These are phyloP conservation scores for Ceratocystis variospora DNA, from an alignment of 2,329 filamentous ascomycete genomes.

Conservation along the genomic window DNA sequence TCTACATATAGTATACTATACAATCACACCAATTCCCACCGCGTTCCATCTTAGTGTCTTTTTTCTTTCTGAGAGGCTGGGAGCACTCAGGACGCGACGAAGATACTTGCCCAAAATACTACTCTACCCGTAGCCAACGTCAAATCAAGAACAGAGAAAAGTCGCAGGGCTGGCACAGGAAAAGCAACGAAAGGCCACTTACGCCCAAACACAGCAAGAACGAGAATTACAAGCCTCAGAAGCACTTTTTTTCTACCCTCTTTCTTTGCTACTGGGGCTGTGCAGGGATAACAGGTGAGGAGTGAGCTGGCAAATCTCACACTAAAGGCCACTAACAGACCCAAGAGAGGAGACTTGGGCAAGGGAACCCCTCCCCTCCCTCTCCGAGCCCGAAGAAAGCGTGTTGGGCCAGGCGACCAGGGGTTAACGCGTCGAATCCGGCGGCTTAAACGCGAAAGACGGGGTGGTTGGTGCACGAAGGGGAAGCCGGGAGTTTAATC, in stretches of 20 bases:
- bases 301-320: not conserved
- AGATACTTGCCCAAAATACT: not conserved
- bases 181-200: not conserved
- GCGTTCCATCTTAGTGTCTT: not conserved
- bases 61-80: not conserved
- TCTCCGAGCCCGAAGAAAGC: not conserved
- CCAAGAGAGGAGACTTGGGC: not conserved
- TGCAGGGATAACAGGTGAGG: not conserved
- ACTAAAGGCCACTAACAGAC: not conserved
- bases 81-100: not conserved
- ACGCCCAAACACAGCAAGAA: not conserved
- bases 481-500: not conserved
- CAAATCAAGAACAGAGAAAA: not conserved
- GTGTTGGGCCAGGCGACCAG: not conserved
- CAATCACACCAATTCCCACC: not conserved
- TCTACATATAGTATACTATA: not conserved
- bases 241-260: not conserved
- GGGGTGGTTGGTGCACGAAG: conserved; percentile 6
- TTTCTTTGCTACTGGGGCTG: not conserved
- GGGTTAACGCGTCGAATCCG: not conserved
- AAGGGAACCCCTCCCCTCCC: not conserved
- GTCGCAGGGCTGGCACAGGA: not conserved
- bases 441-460: not conserved
- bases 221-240: not conserved
- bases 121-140: not conserved